Evolutionary conservation across 257 asterid species (phyloP).

Genomic region (Paraleonurus japonicus): DNA sequence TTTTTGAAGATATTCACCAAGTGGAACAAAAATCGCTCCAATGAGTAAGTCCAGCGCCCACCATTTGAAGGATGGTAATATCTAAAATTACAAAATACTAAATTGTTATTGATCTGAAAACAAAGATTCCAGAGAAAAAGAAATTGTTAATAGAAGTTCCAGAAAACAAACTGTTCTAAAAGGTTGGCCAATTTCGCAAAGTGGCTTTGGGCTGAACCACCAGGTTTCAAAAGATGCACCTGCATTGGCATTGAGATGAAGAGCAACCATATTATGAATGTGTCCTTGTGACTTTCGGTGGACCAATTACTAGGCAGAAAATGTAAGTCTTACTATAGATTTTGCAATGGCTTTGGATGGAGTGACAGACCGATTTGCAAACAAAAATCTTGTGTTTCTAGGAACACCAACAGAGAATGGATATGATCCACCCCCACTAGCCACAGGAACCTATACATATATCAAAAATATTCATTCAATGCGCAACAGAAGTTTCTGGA

Average conservation of each 20-base stretch:
- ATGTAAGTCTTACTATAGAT: constrained; percentile 72
- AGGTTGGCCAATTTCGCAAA: constrained; percentile 87
- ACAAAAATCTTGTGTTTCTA: constrained; percentile 82
- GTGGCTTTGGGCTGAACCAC: constrained; percentile 76
- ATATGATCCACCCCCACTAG: constrained; percentile 86
- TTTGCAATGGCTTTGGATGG: constrained; percentile 92
- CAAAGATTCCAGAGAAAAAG: constrained; percentile 10
- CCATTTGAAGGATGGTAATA: constrained; percentile 99
- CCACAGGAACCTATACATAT: constrained; percentile 90
- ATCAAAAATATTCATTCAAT: constrained; percentile 25
- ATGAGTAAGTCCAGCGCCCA: constrained; percentile 95
- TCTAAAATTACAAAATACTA: constrained; percentile 39
- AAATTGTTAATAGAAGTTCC: constrained; percentile 9
- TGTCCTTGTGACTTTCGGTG: not conserved
- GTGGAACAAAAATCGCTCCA: constrained; percentile 83
- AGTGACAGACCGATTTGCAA: constrained; percentile 68
- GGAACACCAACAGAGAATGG: constrained; percentile 93
- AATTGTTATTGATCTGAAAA: constrained; percentile 11
- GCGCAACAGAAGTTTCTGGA: constrained; percentile 3
- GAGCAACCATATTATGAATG: constrained; percentile 18
- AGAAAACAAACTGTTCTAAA: constrained; percentile 90
- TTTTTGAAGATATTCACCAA: constrained; percentile 71
- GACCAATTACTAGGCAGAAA: constrained; percentile 28
- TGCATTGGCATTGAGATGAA: constrained; percentile 45
- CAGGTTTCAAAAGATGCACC: constrained; percentile 93